Percentiles rank a stretch among this genome's conserved stretches.
These are phyloP conservation scores for Stephania cephalantha DNA, from an alignment of 164 flowering plant genomes.

Conservation along the genomic window DNA sequence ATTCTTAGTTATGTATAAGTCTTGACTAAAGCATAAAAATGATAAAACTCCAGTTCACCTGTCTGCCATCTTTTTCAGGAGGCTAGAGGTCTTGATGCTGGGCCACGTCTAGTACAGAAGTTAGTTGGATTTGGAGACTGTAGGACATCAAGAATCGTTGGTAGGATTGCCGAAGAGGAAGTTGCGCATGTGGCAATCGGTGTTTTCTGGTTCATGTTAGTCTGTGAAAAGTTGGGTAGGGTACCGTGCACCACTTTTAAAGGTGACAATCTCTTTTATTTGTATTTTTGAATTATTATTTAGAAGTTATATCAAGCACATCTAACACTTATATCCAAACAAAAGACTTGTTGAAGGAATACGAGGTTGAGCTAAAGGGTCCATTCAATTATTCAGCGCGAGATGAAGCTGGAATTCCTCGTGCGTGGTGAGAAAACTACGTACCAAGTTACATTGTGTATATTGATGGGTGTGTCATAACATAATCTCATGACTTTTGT, in stretches of 20 bases:
- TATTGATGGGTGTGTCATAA: neutral
- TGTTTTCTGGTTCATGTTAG: constrained; percentile 71
- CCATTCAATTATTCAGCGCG: constrained; percentile 92
- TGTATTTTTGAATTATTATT: neutral
- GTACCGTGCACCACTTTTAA: constrained; percentile 66
- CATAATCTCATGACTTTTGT: neutral
- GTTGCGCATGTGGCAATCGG: constrained; percentile 97
- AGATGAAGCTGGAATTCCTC: constrained; percentile 91
- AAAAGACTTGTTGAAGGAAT: constrained; percentile 66
- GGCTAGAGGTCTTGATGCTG: constrained; percentile 99
- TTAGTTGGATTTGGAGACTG: constrained; percentile 84
- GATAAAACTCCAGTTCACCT: neutral
- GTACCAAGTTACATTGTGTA: neutral
- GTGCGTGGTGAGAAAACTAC: constrained; percentile 54
- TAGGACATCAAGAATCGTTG: constrained; percentile 70
- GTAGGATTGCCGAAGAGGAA: constrained; percentile 87
- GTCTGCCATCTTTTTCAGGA: constrained; percentile 39
- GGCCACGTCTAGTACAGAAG: constrained; percentile 81
- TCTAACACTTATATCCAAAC: neutral
- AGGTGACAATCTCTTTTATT: constrained; percentile 34
- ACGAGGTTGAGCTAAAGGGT: constrained; percentile 79
- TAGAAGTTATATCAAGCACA: neutral
- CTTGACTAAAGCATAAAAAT: no score
- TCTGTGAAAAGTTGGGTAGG: constrained; percentile 67
- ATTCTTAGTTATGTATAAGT: neutral